Evolutionary conservation across 495 filamentous ascomycete species (phyloP), one percentile per base, ranked within the genome.

Genomic region (Aspergillus diversus): DNA sequence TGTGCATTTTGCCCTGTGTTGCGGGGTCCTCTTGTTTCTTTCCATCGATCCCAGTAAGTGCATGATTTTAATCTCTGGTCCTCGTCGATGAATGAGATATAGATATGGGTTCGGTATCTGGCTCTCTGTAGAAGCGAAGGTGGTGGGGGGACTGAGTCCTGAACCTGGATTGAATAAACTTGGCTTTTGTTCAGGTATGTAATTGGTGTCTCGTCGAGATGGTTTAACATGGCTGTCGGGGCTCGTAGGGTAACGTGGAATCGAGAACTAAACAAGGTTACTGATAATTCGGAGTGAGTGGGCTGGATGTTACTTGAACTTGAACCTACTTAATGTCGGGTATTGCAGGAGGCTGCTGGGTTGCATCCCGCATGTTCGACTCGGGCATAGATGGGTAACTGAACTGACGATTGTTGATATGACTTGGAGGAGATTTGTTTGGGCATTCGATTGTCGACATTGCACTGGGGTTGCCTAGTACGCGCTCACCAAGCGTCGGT

Each of bases 181-280:
- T 97, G 94, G 12, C 94, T 93, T 75, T 97, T 99, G 74, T 99
- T 97, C n/a, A 99, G 85, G 71, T 99, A 99, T 0, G 92, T 95
- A 15, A 97, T 86, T 0, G 95, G 95, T 52, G 97, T 93, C 69
- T 97, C 95, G 51, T 92, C 88, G 4, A 84, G 71, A 63, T 90
- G 84, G 70, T 89, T 96, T 66, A 96, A 87, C 94, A 97, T 98
- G 15, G 94, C 94, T 2, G 94, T 97, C 12, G 93, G 92, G 0
- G 94, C 95, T 71, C 97, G 94, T 51, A 99, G 78, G 0, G 92
- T 92, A 39, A 92, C 88, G 69, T 92, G 88, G 74, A 90, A 99
- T 21, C 96, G 92, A 71, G 98, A 98, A 63, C 93, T 96, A 43
- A 27, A 2, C 21, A 27, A 27, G 21, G 21, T 27, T 27, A 27